phyloP scores from a whole-genome alignment of 2,329 filamentous ascomycete genomes.

The Colletotrichum sp. region DNA sequence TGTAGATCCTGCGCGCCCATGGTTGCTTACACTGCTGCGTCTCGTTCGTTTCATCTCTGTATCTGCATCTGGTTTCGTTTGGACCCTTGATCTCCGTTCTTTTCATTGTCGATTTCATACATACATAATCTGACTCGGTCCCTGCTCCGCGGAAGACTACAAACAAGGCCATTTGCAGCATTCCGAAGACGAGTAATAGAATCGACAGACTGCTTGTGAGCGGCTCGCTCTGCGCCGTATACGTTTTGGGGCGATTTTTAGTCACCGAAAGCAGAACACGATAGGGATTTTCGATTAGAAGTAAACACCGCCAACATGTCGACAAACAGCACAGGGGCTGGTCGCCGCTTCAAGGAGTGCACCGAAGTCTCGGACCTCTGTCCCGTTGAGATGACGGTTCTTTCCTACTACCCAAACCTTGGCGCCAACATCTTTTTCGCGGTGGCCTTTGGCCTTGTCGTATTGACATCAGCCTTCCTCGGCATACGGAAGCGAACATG shows the following conservation, averaged over 20 bases:
- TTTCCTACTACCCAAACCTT: slow-evolving; percentile 63
- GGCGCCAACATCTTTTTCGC: slow-evolving; percentile 61
- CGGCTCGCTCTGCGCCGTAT: not conserved
- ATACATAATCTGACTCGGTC: not conserved
- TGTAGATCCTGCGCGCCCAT: not conserved
- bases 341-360: slow-evolving; percentile 32
- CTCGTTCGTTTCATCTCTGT: not conserved
- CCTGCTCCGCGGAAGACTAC: not conserved
- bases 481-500: slow-evolving; percentile 59
- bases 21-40: not conserved
- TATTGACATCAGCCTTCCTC: slow-evolving; percentile 44
- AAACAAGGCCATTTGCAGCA: not conserved
- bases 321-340: slow-evolving; percentile 5
- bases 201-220: not conserved
- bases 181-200: not conserved
- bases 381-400: slow-evolving; percentile 56
- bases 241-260: not conserved
- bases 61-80: not conserved
- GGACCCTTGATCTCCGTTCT: not conserved
- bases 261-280: not conserved
- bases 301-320: not conserved
- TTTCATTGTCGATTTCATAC: not conserved
- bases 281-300: not conserved
- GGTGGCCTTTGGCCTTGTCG: slow-evolving; percentile 50
- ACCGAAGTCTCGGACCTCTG: slow-evolving; percentile 46